These are phyloP conservation scores for Ilex aquifolium DNA, from an alignment of 257 asterid species.

Conservation along the genomic window DNA sequence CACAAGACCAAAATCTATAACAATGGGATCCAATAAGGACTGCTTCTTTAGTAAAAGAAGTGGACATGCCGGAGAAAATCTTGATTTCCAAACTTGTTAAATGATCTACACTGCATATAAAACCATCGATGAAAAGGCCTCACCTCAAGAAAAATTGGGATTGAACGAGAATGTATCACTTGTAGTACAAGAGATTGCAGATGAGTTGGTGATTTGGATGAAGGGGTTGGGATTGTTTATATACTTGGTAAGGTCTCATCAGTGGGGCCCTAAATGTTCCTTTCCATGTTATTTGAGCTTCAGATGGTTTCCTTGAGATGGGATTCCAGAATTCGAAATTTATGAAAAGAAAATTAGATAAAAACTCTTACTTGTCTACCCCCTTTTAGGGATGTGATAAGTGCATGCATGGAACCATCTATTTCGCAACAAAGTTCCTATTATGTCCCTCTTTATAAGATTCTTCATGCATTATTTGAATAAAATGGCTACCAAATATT, in stretches of 20 bases:
- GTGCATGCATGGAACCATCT: conserved; percentile 18
- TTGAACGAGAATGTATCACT: background rate
- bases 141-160: conserved; percentile 1
- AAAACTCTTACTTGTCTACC: conserved; percentile 4
- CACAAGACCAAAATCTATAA: too few relatives aligned
- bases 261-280: conserved; percentile 31
- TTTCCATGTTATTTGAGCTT: conserved; percentile 2
- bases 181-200: conserved; percentile 1
- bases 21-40: too few relatives aligned
- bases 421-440: conserved; percentile 10
- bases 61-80: background rate
- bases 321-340: conserved; percentile 34
- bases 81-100: background rate
- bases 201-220: conserved; percentile 32
- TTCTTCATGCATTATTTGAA: too few relatives aligned
- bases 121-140: background rate
- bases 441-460: conserved; percentile 13
- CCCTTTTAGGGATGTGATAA: conserved; percentile 13
- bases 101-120: background rate
- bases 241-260: conserved; percentile 28
- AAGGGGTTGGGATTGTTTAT: conserved; percentile 37
- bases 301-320: conserved; percentile 19
- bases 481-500: background rate
- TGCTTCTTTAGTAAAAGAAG: too few relatives aligned
- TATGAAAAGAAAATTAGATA: conserved; percentile 18